A percentile compares a stretch with the other conserved stretches of the same genome.
phyloP scores from a whole-genome alignment of 805 yeast genomes.

The Wickerhamiella allomyrinae region DNA sequence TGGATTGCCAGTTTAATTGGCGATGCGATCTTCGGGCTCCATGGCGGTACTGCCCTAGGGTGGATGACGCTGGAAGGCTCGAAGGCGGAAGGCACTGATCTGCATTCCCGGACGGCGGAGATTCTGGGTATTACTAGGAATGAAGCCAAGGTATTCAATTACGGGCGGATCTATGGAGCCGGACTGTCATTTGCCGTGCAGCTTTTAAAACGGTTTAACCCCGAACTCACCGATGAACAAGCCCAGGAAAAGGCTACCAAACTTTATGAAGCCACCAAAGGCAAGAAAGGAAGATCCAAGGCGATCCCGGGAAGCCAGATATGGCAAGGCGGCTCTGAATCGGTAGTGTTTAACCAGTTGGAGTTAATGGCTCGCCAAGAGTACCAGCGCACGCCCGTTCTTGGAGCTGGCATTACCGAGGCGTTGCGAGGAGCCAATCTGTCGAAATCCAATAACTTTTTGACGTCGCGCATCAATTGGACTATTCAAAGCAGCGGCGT shows the following conservation, averaged over 20 bases:
- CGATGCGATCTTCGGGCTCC: constrained; percentile 74
- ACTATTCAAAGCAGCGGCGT: constrained; percentile 97
- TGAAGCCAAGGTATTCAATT: constrained; percentile 90
- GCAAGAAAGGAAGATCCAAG: constrained; percentile 29
- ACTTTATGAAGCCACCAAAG: constrained; percentile 75
- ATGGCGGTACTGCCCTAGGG: constrained; percentile 93
- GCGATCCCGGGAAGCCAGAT: constrained; percentile 17
- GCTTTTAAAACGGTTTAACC: constrained; percentile 72
- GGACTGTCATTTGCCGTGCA: constrained; percentile 82
- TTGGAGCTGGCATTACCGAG: constrained; percentile 86
- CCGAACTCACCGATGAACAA: constrained; percentile 46
- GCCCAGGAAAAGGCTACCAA: constrained; percentile 51
- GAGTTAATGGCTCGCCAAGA: constrained; percentile 77
- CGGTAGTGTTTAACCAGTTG: constrained; percentile 75
- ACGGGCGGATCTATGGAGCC: constrained; percentile 96
- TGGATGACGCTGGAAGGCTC: constrained; percentile 99
- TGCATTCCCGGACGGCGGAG: constrained; percentile 85
- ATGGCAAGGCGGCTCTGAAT: constrained; percentile 79
- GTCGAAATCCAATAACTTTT: constrained; percentile 41
- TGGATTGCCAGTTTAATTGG: constrained; percentile 97
- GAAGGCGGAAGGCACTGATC: constrained; percentile 78
- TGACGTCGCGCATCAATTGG: constrained; percentile 94
- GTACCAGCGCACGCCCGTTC: constrained; percentile 73
- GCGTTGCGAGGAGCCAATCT: constrained; percentile 60
- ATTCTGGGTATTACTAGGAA: constrained; percentile 79